Base-by-base conservation (phyloP, 805 yeast species). In the Scheffersomyces spartinae region DNA sequence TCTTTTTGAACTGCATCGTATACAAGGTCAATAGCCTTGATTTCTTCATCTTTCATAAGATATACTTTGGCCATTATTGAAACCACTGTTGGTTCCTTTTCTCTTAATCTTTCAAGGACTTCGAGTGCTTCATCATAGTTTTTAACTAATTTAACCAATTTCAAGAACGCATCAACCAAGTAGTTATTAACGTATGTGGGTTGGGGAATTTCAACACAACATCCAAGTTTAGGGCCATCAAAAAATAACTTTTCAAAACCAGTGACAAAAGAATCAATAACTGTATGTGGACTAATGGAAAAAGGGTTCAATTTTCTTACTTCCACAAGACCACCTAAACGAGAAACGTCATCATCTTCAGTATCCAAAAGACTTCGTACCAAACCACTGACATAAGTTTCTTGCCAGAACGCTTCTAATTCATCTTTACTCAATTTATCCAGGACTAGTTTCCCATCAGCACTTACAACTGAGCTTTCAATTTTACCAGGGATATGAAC, bases 291-390 rank as follows among this genome's bases (percentile, higher is more conserved):
- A 7, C 57, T 54, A 17, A 52, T 54, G 15, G 61, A 44, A 32
- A 91, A 68, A 4, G 96, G 96, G 40, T 84, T 79, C 29, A 83
- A 62, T 31, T 78, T 73, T 36, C 95, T 69, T 19, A 91, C 78
- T 45, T 86, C 94, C 7, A 85, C 94, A 29, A 91, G 42, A 57
- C 79, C 55, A 52, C 76, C 49, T 80, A n/a, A n/a, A n/a, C n/a
- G n/a, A n/a, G n/a, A n/a, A n/a, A n/a, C 88, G 23, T 76, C 84
- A 26, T 84, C 94, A 26, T 81, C 84, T 35, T 71, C 82, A 5
- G 55, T 48, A 15, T 71, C 71, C 29, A 84, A 54, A 21, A 91
- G 49, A 6, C 86, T 58, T 40, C 98, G 68, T 13, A 84, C 73
- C 34, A 85, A 65, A 2, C 85, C 76, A 42, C 84, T 63, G 35